Evolutionary conservation across 1,139 yeast species (phyloP).

Genomic region (Taphrina communis): DNA sequence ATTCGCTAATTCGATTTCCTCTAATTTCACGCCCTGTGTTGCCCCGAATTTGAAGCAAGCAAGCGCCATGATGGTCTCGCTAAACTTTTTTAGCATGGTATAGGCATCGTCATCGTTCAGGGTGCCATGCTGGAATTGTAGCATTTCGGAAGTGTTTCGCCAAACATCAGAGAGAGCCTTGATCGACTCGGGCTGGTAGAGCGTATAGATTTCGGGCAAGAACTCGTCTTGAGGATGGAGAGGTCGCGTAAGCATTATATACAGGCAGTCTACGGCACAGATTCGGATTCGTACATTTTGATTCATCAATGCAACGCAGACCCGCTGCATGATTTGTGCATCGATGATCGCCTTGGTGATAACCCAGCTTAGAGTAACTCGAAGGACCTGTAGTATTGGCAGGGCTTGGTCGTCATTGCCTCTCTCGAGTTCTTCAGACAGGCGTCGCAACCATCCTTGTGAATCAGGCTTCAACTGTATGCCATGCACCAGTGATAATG

Average conservation of each 20-base stretch:
- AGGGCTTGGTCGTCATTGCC: constrained; percentile 57
- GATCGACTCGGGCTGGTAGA: constrained; percentile 75
- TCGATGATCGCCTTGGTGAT: constrained; percentile 64
- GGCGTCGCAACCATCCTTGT: constrained; percentile 86
- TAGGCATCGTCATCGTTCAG: constrained; percentile 63
- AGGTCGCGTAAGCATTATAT: constrained; percentile 82
- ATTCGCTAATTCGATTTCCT: constrained; percentile 54
- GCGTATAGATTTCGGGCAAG: constrained; percentile 76
- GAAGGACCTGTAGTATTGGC: constrained; percentile 77
- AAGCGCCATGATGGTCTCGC: constrained; percentile 89
- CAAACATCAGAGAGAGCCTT: constrained; percentile 69
- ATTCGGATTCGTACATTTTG: constrained; percentile 72
- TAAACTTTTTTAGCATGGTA: constrained; percentile 82
- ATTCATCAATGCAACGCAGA: constrained; percentile 67
- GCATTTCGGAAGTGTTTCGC: constrained; percentile 65
- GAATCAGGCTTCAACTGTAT: constrained; percentile 61
- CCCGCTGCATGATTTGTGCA: constrained; percentile 70
- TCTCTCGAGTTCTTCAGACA: constrained; percentile 59
- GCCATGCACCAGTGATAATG: constrained; percentile 73
- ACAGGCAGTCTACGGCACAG: constrained; percentile 87
- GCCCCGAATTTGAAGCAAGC: constrained; percentile 69
- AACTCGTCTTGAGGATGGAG: constrained; percentile 75
- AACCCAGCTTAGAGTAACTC: constrained; percentile 91
- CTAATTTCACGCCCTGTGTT: constrained; percentile 47
- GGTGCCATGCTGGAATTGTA: constrained; percentile 51